Evolutionary conservation across 805 yeast species (phyloP).

Genomic region (Middelhovenomyces tepae): DNA sequence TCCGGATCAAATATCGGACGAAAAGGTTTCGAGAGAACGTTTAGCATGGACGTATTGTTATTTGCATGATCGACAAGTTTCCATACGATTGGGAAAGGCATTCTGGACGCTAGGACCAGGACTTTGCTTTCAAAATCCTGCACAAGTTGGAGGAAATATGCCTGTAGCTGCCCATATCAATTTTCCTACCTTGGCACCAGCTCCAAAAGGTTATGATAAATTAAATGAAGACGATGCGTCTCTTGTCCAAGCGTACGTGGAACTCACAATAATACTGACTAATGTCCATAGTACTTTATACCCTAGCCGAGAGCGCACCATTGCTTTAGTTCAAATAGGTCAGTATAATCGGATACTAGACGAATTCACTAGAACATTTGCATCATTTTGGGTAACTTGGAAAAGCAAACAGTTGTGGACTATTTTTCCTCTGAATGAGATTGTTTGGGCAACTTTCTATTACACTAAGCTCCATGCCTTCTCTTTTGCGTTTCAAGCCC

Average conservation of each 20-base stretch:
- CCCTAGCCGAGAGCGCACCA: slow-evolving; percentile 18
- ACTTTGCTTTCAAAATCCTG: slow-evolving; percentile 16
- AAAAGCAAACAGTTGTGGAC: slow-evolving; percentile 14
- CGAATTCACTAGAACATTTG: slow-evolving; percentile 18
- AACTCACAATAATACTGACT: slow-evolving; percentile 18
- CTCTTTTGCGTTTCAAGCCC: slow-evolving; percentile 19
- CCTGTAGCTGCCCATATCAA: too few relatives aligned
- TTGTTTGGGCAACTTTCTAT: slow-evolving; percentile 16
- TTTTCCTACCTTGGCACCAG: too few relatives aligned
- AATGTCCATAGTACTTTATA: slow-evolving; percentile 20
- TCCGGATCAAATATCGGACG: slow-evolving; percentile 11
- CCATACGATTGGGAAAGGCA: slow-evolving; percentile 18
- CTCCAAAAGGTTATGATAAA: too few relatives aligned
- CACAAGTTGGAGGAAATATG: too few relatives aligned
- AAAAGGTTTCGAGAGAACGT: slow-evolving; percentile 15
- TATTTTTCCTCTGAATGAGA: slow-evolving; percentile 15
- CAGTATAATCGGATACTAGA: slow-evolving; percentile 18
- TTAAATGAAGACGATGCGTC: slow-evolving; percentile 16
- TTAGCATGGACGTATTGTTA: slow-evolving; percentile 20
- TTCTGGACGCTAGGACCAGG: slow-evolving; percentile 21
- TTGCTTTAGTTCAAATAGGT: slow-evolving; percentile 17
- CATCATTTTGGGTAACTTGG: slow-evolving; percentile 17
- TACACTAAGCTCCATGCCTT: slow-evolving; percentile 17
- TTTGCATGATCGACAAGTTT: slow-evolving; percentile 18
- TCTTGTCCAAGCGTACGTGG: slow-evolving; percentile 16